A percentile compares a stretch with the other conserved stretches of the same genome.
Evolutionary conservation across 371 early-diverging fungal species (phyloP).

Genomic region (Gilbertella persicaria): DNA sequence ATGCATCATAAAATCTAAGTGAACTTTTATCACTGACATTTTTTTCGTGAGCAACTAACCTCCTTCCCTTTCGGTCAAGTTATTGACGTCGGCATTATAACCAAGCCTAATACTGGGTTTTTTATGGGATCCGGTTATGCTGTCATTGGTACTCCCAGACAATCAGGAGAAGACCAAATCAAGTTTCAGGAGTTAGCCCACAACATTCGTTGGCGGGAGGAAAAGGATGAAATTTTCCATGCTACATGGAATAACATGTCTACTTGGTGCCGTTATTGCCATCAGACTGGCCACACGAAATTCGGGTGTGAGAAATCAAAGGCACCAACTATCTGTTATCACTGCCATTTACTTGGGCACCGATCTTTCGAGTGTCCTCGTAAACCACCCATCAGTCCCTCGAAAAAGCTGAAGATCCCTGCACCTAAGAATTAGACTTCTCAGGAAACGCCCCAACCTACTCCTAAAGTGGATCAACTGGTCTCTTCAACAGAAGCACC

Average conservation of each 20-base stretch:
- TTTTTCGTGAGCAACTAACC: too few species aligned
- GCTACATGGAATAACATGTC: conserved; percentile 8
- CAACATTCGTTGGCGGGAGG: conserved; percentile 4
- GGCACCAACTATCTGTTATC: conserved; percentile 1
- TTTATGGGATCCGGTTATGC: conserved; percentile 1
- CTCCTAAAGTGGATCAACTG: neutral
- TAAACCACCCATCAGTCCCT: neutral
- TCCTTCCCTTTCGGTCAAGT: neutral
- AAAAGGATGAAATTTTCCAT: neutral
- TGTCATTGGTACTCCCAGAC: neutral
- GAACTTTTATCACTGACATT: too few species aligned
- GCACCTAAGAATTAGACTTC: too few species aligned
- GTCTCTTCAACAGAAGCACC: too few species aligned
- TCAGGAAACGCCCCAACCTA: neutral
- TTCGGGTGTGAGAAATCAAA: neutral
- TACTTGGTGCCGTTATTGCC: conserved; percentile 4
- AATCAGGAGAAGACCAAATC: neutral
- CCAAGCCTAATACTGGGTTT: neutral
- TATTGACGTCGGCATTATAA: neutral
- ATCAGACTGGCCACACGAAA: conserved; percentile 1
- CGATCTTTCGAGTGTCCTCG: conserved; percentile 7
- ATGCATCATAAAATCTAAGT: too few species aligned
- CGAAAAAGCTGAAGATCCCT: neutral
- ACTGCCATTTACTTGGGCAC: conserved; percentile 1
- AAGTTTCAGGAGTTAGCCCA: neutral